A percentile compares a stretch with the other conserved stretches of the same genome.
Conservation (phyloP, 2,329 filamentous ascomycete species). For the Microcyclospora tardicrescens region DNA sequence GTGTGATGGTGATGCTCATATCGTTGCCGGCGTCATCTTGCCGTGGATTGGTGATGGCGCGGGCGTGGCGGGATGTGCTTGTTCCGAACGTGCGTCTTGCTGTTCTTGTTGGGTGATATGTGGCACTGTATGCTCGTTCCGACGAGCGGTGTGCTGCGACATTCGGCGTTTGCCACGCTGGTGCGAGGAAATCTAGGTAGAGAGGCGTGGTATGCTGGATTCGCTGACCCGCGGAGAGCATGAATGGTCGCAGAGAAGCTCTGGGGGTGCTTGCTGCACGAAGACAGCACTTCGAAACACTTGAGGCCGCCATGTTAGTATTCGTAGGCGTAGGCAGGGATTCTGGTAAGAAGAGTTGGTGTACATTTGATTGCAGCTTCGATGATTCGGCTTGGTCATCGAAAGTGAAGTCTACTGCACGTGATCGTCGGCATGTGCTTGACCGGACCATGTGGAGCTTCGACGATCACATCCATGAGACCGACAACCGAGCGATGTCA, state of each 20-base stretch:
- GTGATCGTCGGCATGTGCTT: too few species aligned
- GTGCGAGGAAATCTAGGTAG: slow-evolving; percentile 24
- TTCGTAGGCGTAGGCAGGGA: too few species aligned
- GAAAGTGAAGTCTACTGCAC: too few species aligned
- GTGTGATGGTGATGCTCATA: slow-evolving; percentile 72
- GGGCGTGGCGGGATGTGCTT: slow-evolving; percentile 6
- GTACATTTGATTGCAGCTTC: too few species aligned
- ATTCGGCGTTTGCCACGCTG: slow-evolving; percentile 13
- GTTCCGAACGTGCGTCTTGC: slow-evolving; percentile 7
- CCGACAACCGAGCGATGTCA: too few species aligned
- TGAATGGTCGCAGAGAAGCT: background rate
- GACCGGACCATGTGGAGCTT: too few species aligned
- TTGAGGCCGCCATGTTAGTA: background rate
- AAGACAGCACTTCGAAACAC: background rate
- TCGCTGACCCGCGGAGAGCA: too few species aligned
- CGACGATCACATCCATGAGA: too few species aligned
- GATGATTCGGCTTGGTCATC: too few species aligned
- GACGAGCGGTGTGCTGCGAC: background rate
- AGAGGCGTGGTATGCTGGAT: slow-evolving; percentile 12
- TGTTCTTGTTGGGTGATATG: background rate
- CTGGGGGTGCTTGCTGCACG: background rate
- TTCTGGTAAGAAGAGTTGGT: too few species aligned
- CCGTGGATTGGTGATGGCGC: slow-evolving; percentile 53
- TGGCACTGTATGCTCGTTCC: background rate
- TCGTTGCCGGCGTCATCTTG: slow-evolving; percentile 72